A percentile compares a stretch with the other conserved stretches of the same genome.
Evolutionary conservation across 2,329 filamentous ascomycete species (phyloP).

Genomic region (Teratosphaeriaceae sp.): DNA sequence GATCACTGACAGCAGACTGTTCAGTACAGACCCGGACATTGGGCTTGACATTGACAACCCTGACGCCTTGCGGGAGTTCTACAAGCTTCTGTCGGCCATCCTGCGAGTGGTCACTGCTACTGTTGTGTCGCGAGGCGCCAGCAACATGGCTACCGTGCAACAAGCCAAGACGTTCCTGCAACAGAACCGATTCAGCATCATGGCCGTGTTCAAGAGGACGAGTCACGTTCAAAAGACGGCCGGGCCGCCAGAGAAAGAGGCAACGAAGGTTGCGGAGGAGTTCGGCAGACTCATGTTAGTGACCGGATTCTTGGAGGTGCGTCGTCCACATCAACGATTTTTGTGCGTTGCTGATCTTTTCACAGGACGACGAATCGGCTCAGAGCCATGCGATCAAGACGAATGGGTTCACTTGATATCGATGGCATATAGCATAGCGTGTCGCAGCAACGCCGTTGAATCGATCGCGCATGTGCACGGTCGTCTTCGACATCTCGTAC

Average conservation of each 20-base stretch:
- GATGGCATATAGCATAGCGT: too few relatives aligned
- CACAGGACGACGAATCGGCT: neutral
- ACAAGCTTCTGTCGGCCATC: constrained; percentile 71
- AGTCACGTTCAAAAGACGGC: constrained; percentile 54
- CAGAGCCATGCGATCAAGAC: neutral
- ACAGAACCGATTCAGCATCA: constrained; percentile 76
- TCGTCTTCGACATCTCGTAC: too few relatives aligned
- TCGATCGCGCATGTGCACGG: too few relatives aligned
- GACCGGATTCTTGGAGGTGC: constrained; percentile 80
- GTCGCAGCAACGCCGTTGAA: too few relatives aligned
- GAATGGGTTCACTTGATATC: constrained; percentile 2
- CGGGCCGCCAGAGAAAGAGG: constrained; percentile 40
- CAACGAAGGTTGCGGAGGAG: constrained; percentile 73
- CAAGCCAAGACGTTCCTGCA: constrained; percentile 74
- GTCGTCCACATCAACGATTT: constrained; percentile 24
- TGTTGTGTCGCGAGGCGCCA: constrained; percentile 71
- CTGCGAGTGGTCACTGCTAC: constrained; percentile 76
- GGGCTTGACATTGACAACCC: constrained; percentile 68
- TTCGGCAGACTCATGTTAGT: constrained; percentile 77
- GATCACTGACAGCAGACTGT: constrained; percentile 75
- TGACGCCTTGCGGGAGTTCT: constrained; percentile 71
- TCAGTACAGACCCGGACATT: constrained; percentile 85
- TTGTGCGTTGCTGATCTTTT: neutral
- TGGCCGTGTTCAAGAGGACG: constrained; percentile 84
- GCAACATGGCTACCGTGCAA: constrained; percentile 65